Evolutionary conservation across 2,329 filamentous ascomycete species (phyloP).

Genomic region (Coleophoma eucalyptorum): DNA sequence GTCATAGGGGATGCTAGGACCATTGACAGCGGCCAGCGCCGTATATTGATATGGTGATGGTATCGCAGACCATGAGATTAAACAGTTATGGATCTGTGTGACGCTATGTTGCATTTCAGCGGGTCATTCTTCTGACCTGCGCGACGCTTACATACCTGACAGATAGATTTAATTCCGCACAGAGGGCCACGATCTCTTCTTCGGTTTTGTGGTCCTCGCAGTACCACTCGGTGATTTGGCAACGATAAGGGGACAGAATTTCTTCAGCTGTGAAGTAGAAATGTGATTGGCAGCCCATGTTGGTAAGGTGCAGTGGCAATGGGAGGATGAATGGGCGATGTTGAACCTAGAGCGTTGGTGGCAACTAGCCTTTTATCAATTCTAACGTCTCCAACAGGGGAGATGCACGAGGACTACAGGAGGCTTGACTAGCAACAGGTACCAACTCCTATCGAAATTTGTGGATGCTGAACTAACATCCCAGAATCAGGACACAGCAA

Average conservation of each 20-base stretch:
- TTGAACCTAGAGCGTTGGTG: background rate
- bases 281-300: background rate
- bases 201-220: slow-evolving; percentile 14
- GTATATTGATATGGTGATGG: slow-evolving; percentile 1
- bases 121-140: background rate
- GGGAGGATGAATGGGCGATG: background rate
- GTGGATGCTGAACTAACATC: no score
- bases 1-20: background rate
- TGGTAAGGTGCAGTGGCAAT: background rate
- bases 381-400: no score
- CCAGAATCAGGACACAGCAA: no score
- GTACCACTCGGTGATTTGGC: slow-evolving; percentile 17
- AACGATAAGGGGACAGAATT: slow-evolving; percentile 13
- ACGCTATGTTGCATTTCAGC: slow-evolving; percentile 10
- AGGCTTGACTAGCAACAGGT: no score
- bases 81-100: slow-evolving; percentile 14
- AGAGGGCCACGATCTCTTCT: slow-evolving; percentile 14
- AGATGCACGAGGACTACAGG: no score
- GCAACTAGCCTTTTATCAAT: background rate
- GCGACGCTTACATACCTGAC: slow-evolving; percentile 12
- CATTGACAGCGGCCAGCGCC: background rate
- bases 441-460: no score
- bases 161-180: slow-evolving; percentile 9
- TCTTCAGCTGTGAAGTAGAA: slow-evolving; percentile 18
- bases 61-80: slow-evolving; percentile 13